These are phyloP conservation scores for Coniochaeta ligniaria DNA, from an alignment of 2,329 filamentous ascomycete genomes.

Conservation along the genomic window DNA sequence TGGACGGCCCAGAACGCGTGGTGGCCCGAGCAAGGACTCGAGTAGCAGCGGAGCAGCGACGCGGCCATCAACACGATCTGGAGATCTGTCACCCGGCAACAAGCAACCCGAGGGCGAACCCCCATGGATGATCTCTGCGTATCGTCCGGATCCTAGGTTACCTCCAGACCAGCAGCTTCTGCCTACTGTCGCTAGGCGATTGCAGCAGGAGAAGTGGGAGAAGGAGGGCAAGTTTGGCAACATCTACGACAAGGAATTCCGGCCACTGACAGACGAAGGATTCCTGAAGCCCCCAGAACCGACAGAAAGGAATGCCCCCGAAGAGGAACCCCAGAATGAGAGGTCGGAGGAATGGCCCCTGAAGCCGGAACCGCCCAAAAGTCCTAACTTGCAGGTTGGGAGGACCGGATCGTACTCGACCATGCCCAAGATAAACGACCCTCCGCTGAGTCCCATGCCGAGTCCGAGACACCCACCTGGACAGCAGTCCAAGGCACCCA, in stretches of 20 bases:
- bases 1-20: slow-evolving; percentile 56
- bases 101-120: slow-evolving; percentile 87
- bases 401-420: slow-evolving; percentile 51
- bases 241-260: slow-evolving; percentile 81
- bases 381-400: slow-evolving; percentile 11
- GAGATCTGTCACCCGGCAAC: slow-evolving; percentile 40
- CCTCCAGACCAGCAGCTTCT: slow-evolving; percentile 94
- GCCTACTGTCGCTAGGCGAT: slow-evolving; percentile 81
- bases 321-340: slow-evolving; percentile 21
- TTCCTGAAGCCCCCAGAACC: slow-evolving; percentile 37
- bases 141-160: slow-evolving; percentile 88
- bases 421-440: slow-evolving; percentile 52
- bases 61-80: slow-evolving; percentile 56
- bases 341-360: slow-evolving; percentile 53
- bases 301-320: slow-evolving; percentile 15
- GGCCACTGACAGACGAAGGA: slow-evolving; percentile 65
- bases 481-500: slow-evolving; percentile 31
- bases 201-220: slow-evolving; percentile 95
- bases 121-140: slow-evolving; percentile 90
- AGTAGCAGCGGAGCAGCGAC: slow-evolving; percentile 40
- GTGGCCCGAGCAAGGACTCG: slow-evolving; percentile 43
- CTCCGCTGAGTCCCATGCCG: slow-evolving; percentile 31
- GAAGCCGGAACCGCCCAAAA: slow-evolving; percentile 28
- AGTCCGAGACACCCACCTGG: slow-evolving; percentile 37
- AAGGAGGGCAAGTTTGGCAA: slow-evolving; percentile 81